A percentile compares a stretch with the other conserved stretches of the same genome.
Conservation (phyloP, 129 eudicot genomes). For the Oenanthe sinensis region DNA sequence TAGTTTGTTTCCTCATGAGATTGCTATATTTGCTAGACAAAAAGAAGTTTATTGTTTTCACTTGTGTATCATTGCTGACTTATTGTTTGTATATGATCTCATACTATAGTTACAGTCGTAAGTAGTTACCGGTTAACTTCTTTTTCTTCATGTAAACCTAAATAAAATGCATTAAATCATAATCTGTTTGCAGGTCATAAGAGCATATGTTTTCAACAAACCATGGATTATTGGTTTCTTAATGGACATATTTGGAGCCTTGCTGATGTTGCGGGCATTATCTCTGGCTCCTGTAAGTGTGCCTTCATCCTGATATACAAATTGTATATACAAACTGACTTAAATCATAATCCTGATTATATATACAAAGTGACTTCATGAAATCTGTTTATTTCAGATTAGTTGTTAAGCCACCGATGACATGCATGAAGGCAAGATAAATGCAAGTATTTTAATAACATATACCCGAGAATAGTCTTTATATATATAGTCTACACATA, state of each 20-base stretch:
- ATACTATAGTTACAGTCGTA: neutral
- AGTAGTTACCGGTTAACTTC: neutral
- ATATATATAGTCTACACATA: neutral
- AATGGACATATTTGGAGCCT: constrained; percentile 92
- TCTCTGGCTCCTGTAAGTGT: constrained; percentile 92
- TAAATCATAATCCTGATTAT: too few relatives aligned
- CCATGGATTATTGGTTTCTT: constrained; percentile 75
- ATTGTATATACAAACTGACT: too few relatives aligned
- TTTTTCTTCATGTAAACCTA: neutral
- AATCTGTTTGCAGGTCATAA: constrained; percentile 56
- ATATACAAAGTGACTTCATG: neutral
- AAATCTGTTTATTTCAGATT: neutral
- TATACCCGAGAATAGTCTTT: neutral
- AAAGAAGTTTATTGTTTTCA: neutral
- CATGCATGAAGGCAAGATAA: neutral
- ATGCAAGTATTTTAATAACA: neutral
- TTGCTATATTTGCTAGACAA: neutral
- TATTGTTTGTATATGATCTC: neutral
- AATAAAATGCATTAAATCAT: neutral
- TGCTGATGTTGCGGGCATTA: constrained; percentile 89
- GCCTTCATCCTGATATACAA: constrained; percentile 4
- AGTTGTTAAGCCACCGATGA: neutral
- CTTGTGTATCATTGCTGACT: neutral
- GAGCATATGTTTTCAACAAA: constrained; percentile 79
- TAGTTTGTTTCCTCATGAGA: neutral